Evolutionary conservation across 176 grass and related monocot genomes (phyloP), one percentile per base, ranked within the genome.

Genomic region (Ananas comosus): DNA sequence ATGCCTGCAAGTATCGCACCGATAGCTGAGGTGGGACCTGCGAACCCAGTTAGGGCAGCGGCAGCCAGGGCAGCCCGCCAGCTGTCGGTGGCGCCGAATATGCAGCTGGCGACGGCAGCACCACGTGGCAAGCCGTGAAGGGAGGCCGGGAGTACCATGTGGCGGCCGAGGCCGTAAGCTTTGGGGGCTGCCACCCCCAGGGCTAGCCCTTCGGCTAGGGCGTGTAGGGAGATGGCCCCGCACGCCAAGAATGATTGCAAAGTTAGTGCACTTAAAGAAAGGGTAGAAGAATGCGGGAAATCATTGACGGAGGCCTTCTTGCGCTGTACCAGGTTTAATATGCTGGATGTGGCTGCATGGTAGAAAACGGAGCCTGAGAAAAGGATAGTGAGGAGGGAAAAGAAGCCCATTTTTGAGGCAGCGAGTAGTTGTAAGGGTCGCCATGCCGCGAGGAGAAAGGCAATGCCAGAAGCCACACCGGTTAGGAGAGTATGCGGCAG

Each of bases 141-240:
- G 53, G 94, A 97, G 19, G 85, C 94, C 0, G 94, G 94, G 71
- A 97, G 81, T 68, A 97, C 84, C 94, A 97, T 97, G 69, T 97
- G 88, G 2, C 94, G 86, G 14, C 94, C 94, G 17, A 97, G 84
- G 54, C 94, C 94, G 53, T 88, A 87, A 51, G 94, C 89, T 68
- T 97, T 97, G 24, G 89, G 89, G 12, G 94, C 89, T 2, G 94
- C 94, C 21, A 97, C 94, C 53, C 94, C 94, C 23, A 97, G 76
- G n/a, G 73, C 86, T 74, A 97, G 89, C 22, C 94, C 94, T 83
- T 97, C 94, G 0, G 94, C 84, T 0, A 92, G 83, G 22, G 86
- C 94, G 16, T 97, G 94, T 51, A 97, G 68, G 72, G 88, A 92
- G 48, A 97, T 77, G 10, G 86, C 78, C 53, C 84, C 86, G 61